Evolutionary conservation across 2,329 filamentous ascomycete species (phyloP), one percentile per base, ranked within the genome.

Genomic region (Colletotrichum lentis): DNA sequence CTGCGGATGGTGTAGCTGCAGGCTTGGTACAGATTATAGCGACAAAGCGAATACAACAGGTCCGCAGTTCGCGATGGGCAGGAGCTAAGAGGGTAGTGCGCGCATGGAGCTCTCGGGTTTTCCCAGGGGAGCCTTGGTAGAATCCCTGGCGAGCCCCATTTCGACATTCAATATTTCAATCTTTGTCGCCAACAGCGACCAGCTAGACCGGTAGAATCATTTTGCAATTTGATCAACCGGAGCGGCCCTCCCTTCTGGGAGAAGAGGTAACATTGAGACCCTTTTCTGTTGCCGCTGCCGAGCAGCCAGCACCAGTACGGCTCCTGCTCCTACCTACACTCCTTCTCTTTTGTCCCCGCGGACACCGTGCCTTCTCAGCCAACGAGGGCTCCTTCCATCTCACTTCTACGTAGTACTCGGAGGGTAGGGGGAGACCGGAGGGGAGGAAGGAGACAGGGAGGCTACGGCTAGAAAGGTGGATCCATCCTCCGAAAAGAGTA

Each of bases 111-210:
- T 37, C 27, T 39, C 24, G 18, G 37, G 24, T 14, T 37, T 24
- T 20, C 18, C 44, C 57, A 27, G 44, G 52, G 57, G 35, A 27
- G 31, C 53, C 64, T 49, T 63, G 53, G 16, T 47, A 22, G 31
- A 58, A 64, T 54, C 64, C 64, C 64, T 67, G 64, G 20, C 31
- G 31, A 35, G 46, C 56, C 57, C 56, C 62, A 46, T 58, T n/a
- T 53, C 60, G 39, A 57, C 60, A 18, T 46, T 39, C n/a, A 62
- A 43, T 49, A 44, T 56, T 35, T 35, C 31, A 49, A 56, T 56
- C n/a, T 46, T 47, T 55, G 20, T 47, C 52, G n/a, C 47, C 39
- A 27, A 35, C 31, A 35, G 31, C 31, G 31, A 41, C 49, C 47
- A 16, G 24, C 37, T 46, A 22, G 53, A 35, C 49, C 37, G 54